A percentile compares a stretch with the other conserved stretches of the same genome.
Conservation (phyloP, 345 rosid species). For the Physaria fendleri region DNA sequence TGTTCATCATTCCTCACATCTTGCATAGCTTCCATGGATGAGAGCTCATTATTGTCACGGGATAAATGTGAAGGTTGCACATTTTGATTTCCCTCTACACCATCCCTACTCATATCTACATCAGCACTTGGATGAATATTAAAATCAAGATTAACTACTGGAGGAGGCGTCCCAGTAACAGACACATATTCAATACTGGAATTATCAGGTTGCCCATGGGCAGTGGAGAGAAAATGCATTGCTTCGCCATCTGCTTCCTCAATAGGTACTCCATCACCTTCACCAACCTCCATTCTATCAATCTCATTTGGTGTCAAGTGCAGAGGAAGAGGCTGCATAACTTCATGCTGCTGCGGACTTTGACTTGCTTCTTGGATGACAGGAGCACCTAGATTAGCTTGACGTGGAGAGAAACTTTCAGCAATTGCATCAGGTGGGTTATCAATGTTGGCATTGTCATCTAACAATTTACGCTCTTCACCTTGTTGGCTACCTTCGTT, state of each 20-base stretch:
- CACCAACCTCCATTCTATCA: conserved; percentile 71
- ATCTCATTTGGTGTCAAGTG: conserved; percentile 45
- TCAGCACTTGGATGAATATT: conserved; percentile 42
- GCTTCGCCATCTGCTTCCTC: conserved; percentile 38
- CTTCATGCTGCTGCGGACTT: conserved; percentile 31
- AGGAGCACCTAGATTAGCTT: conserved; percentile 24
- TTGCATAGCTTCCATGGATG: conserved; percentile 35
- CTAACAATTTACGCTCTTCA: conserved; percentile 47
- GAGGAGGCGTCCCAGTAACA: conserved; percentile 32
- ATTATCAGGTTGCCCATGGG: conserved; percentile 35
- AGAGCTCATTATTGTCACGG: conserved; percentile 35
- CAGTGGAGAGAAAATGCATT: conserved; percentile 41
- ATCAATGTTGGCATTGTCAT: conserved; percentile 35
- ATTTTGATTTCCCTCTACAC: conserved; percentile 50
- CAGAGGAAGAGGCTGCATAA: conserved; percentile 50
- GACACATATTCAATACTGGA: conserved; percentile 35
- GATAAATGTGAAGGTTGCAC: conserved; percentile 38
- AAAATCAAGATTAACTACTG: conserved; percentile 29
- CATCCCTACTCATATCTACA: conserved; percentile 69
- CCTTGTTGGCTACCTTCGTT: conserved; percentile 39
- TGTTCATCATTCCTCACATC: conserved; percentile 7
- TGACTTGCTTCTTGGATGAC: conserved; percentile 31
- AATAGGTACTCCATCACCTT: conserved; percentile 40
- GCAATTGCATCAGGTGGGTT: conserved; percentile 31
- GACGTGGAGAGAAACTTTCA: conserved; percentile 34